Percentiles rank a stretch among this genome's conserved stretches.
These are phyloP conservation scores for Coemansia nantahalensis DNA, from an alignment of 192 early-diverging fungal genomes.

Conservation along the genomic window DNA sequence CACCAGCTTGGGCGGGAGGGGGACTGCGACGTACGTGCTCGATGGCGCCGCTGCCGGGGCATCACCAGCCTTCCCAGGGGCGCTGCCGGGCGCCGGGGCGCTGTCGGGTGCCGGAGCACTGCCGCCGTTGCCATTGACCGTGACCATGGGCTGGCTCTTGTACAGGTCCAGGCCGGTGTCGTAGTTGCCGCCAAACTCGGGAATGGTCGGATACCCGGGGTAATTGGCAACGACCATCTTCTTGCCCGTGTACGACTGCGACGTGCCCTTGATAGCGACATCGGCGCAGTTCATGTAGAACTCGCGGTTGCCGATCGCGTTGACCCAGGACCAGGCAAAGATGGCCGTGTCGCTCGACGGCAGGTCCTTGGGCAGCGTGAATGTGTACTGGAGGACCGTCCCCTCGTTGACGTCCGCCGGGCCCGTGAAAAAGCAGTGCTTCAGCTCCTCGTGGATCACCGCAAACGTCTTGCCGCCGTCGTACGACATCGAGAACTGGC, in stretches of 20 bases:
- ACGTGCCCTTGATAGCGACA: conserved; percentile 13
- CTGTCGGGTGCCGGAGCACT: no score
- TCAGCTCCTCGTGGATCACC: conserved; percentile 52
- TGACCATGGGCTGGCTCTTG: conserved; percentile 5
- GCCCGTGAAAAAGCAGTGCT: conserved; percentile 39
- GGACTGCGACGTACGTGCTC: no score
- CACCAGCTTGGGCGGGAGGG: no score
- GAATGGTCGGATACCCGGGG: no score
- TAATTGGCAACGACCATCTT: conserved; percentile 31
- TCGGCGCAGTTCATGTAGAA: conserved; percentile 57
- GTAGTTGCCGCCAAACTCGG: conserved; percentile 4
- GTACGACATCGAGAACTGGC: conserved; percentile 64
- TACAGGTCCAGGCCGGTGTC: conserved; percentile 9
- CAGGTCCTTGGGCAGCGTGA: conserved; percentile 54
- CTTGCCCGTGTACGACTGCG: conserved; percentile 16
- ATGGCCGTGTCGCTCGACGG: conserved; percentile 54
- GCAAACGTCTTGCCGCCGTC: conserved; percentile 60
- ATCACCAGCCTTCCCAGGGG: no score
- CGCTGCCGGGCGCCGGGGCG: no score
- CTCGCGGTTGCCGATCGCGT: conserved; percentile 59
- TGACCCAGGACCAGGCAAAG: conserved; percentile 65
- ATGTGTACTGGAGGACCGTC: conserved; percentile 27
- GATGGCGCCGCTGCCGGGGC: no score
- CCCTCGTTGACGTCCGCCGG: conserved; percentile 6
- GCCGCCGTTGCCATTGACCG: background rate